These are phyloP conservation scores for Colletotrichum simmondsii DNA, from an alignment of 2,329 filamentous ascomycete species.

Conservation along the genomic window DNA sequence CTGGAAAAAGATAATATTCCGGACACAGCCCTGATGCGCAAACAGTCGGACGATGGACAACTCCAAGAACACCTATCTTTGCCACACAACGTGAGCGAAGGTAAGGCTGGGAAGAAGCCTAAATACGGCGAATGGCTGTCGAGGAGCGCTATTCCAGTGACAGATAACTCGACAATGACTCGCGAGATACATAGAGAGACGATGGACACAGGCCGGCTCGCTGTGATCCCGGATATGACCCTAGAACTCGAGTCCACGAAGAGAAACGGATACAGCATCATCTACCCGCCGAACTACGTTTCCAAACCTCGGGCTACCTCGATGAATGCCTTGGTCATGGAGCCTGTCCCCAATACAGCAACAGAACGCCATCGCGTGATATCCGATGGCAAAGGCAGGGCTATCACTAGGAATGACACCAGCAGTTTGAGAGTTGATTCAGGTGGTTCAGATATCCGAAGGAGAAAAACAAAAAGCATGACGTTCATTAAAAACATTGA, in stretches of 20 bases:
- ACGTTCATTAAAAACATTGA: background rate
- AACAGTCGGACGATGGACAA: background rate
- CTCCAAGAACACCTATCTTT: background rate
- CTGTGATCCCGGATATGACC: background rate
- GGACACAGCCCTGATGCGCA: background rate
- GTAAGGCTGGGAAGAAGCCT: too few relatives aligned
- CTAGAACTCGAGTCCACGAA: background rate
- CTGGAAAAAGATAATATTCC: background rate
- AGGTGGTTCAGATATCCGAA: background rate
- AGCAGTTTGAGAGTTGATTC: too few relatives aligned
- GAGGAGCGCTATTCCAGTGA: background rate
- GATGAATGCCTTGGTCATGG: background rate
- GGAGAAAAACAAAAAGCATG: constrained; percentile 2
- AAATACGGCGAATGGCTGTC: background rate
- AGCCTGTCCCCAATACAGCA: background rate
- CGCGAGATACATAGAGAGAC: background rate
- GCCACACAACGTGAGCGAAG: background rate
- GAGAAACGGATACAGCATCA: background rate
- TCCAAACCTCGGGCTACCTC: background rate
- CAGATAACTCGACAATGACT: background rate
- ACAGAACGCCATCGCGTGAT: background rate
- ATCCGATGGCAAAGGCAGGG: background rate
- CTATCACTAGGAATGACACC: background rate
- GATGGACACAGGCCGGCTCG: background rate
- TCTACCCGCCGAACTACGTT: background rate